A percentile compares a stretch with the other conserved stretches of the same genome.
Evolutionary conservation across 345 rosid genomes (phyloP).

Genomic region (Rhodamnia rubescens): DNA sequence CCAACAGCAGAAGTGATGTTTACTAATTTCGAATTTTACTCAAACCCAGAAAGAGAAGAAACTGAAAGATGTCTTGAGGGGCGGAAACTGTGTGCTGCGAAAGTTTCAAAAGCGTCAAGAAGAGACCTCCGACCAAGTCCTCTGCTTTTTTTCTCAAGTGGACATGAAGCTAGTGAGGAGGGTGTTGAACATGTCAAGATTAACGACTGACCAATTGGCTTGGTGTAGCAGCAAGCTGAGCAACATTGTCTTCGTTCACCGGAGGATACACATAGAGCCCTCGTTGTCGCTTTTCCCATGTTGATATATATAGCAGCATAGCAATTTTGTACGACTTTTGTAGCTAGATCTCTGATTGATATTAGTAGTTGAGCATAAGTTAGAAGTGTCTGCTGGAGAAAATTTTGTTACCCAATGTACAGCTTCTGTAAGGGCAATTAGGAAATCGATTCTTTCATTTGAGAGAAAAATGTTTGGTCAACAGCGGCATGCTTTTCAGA

Average conservation of each 20-base stretch:
- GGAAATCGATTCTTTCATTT: background rate
- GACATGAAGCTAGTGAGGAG: slow-evolving; percentile 85
- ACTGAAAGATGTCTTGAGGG: slow-evolving; percentile 40
- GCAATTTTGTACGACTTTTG: background rate
- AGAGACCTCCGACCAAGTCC: slow-evolving; percentile 46
- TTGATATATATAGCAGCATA: background rate
- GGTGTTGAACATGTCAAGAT: slow-evolving; percentile 66
- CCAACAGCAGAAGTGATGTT: background rate
- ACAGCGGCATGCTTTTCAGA: background rate
- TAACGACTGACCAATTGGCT: slow-evolving; percentile 58
- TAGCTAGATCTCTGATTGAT: background rate
- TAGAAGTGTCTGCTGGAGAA: background rate
- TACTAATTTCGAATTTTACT: background rate
- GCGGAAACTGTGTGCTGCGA: slow-evolving; percentile 47
- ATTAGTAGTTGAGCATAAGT: background rate
- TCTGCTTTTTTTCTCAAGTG: slow-evolving; percentile 79
- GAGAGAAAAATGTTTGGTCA: background rate
- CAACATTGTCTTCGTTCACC: slow-evolving; percentile 49
- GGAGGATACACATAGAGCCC: slow-evolving; percentile 67
- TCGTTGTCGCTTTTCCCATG: slow-evolving; percentile 74
- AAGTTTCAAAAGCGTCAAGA: slow-evolving; percentile 30
- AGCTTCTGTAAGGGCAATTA: background rate
- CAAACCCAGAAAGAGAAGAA: slow-evolving; percentile 51
- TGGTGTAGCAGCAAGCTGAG: slow-evolving; percentile 71
- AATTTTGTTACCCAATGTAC: background rate